Base-by-base conservation (phyloP, 169 alveolate genomes). In the Plasmodium cynomolgi region DNA sequence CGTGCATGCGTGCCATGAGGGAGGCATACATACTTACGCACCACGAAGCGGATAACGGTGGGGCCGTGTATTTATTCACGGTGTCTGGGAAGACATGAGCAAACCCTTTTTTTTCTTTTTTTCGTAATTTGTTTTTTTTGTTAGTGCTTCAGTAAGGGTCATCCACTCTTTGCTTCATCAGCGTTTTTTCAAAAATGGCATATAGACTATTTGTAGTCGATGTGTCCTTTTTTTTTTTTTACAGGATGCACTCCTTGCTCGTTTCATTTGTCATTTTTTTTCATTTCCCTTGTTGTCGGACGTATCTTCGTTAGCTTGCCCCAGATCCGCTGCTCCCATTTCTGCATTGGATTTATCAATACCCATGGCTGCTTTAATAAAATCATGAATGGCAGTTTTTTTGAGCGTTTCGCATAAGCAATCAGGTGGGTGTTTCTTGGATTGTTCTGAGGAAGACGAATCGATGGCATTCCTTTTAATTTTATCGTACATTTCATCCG, bases 401-500 rank as follows among this genome's bases (percentile, higher is more conserved):
- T 83, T 83, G 5, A 83, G 26, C 23, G 34, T 39, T 8, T 74
- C 62, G 29, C 54, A 83, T 62, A 71, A 20, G 73, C 82, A 58
- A 20, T 31, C 50, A 7, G 81, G 17, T 17, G 58, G 68, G 54
- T 71, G 44, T 84, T 71, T 29, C 44, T 68, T 68, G 5, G 5
- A 20, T 26, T 31, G 39, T 41, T n/a, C 29, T 11, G 82, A 33
- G 9, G 58, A 56, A n/a, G 62, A 44, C n/a, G 56, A 17, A 1
- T 11, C 41, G 37, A 26, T 31, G 15, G 37, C 34, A 39, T 71
- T 44, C 20, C 6, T 83, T 58, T 58, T 75, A n/a, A 86, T 29
- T 39, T 58, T 54, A 31, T 75, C 37, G 71, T 86, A 86, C 50
- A 86, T 86, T 86, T 86, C 93, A 39, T 86, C 74, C 3, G 86